phyloP scores from a whole-genome alignment of 2,329 filamentous ascomycete species.

The Penicillium sp. region DNA sequence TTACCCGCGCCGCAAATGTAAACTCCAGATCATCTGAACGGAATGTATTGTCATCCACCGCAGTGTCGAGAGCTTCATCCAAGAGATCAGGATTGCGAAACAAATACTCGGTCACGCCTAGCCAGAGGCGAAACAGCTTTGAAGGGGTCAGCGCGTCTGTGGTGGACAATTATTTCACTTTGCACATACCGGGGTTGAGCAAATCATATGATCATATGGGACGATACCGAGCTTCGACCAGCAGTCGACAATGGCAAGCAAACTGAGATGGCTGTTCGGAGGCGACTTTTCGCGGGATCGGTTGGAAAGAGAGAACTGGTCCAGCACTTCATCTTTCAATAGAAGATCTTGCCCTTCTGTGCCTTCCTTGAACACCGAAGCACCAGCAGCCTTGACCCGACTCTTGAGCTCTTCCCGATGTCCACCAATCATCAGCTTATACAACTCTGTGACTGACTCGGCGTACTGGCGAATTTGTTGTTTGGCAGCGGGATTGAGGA shows the following conservation, averaged over 20 bases:
- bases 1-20: slow-evolving; percentile 79
- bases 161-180: neutral
- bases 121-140: slow-evolving; percentile 83
- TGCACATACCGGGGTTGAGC: slow-evolving; percentile 71
- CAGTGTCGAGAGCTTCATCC: slow-evolving; percentile 77
- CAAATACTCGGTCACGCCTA: slow-evolving; percentile 94
- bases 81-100: slow-evolving; percentile 78
- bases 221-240: slow-evolving; percentile 92
- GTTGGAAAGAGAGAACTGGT: slow-evolving; percentile 78
- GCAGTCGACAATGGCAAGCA: slow-evolving; percentile 96
- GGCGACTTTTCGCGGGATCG: slow-evolving; percentile 61
- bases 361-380: slow-evolving; percentile 56
- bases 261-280: slow-evolving; percentile 81
- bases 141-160: neutral
- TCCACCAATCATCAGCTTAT: slow-evolving; percentile 92
- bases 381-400: slow-evolving; percentile 74
- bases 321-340: slow-evolving; percentile 71
- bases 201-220: slow-evolving; percentile 99
- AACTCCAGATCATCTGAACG: slow-evolving; percentile 96
- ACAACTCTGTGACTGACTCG: slow-evolving; percentile 82
- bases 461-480: slow-evolving; percentile 94
- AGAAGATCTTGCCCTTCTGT: slow-evolving; percentile 59
- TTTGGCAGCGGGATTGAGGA: slow-evolving; percentile 87
- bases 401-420: slow-evolving; percentile 65
- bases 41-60: slow-evolving; percentile 84